Evolutionary conservation across 805 yeast genomes (phyloP), one percentile per base, ranked within the genome.

Genomic region (Suhomyces prunicola): DNA sequence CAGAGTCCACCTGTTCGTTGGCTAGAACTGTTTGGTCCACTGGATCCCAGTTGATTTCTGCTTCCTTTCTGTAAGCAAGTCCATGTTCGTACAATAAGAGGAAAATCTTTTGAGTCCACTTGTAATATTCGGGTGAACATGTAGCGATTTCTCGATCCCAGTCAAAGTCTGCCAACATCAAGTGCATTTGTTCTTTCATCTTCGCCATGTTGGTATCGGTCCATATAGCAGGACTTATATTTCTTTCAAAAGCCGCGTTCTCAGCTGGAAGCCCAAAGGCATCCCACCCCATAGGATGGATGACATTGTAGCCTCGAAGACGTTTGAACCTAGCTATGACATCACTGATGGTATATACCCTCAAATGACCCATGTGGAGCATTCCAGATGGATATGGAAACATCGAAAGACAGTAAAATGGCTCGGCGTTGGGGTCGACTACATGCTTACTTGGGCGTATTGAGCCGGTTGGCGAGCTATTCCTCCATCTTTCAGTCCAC

Each of bases 271-370:
- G 75, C 0, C 99, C 99, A 77, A 94, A 94, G 0, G 98, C 96
- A 74, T 94, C 99, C 97, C 97, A 94, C 0, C 99, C 99, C 96
- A 94, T 92, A 0, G 98, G 97, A 65, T 94, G 97, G 2, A 93
- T 76, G 12, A 93, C 97, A 39, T 84, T 72, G 59, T 78, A 80
- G 1, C 97, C 97, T 48, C 80, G 81, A 70, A 89, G 79, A 57
- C 94, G 76, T 58, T 89, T 81, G 67, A 81, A 93, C 58, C 98
- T 75, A 1, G 96, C 80, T 40, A 94, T 65, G 2, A 85, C 87
- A 68, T 94, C 99, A 60, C 92, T 84, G 29, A 94, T 90, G 0
- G 97, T 88, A 68, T 89, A 94, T 0, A 94, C 99, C 50, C 99
- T 76, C 44, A 92, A 77, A 69, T 94, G 99, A 0, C 99, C 99